Evolutionary conservation across 805 yeast species (phyloP), one percentile per base, ranked within the genome.

Genomic region (Debaryomyces maramus): DNA sequence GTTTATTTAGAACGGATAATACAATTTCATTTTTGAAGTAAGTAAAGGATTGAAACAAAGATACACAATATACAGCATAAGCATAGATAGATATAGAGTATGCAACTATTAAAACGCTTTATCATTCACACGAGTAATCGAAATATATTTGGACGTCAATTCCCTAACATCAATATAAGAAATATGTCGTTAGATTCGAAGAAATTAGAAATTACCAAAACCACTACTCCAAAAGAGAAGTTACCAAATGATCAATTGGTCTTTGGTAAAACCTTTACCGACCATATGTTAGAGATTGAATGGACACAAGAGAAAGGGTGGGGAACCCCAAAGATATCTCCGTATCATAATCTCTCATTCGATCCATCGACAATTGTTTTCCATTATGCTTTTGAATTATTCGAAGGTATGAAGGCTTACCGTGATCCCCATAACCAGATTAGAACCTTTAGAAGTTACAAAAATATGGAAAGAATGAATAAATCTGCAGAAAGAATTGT

Each of bases 341-440:
- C 98, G 17, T 89, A 87, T 61, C 90, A 83, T 38, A 79, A 80
- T 36, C 67, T 91, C 39, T 55, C 72, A 13, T 64, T 91, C 43
- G 97, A 90, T 57, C 99, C 99, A 19, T 82, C 96, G 15, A 70
- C 93, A 14, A 79, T 86, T 61, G 98, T 90, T 23, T 81, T 91
- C 70, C 99, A 91, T 72, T 91, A 91, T 58, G 91, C 95, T 4
- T 91, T 93, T 58, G 96, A 88, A 65, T 77, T 91, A 44, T 93
- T 91, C 52, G 99, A 91, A 72, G 99, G 99, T 50, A 73, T 91
- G 71, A 91, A 91, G 73, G 97, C 97, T 10, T 91, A 90, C 76
- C 67, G 67, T 45, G 85, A 77, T 58, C 29, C 48, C 18, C 67
- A 82, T 34, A 85, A 84, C 46, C 64, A 82, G 46, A 53, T 89